These are phyloP conservation scores for Termitomyces sp. DNA, from an alignment of 768 basidiomycete genomes.

Conservation along the genomic window DNA sequence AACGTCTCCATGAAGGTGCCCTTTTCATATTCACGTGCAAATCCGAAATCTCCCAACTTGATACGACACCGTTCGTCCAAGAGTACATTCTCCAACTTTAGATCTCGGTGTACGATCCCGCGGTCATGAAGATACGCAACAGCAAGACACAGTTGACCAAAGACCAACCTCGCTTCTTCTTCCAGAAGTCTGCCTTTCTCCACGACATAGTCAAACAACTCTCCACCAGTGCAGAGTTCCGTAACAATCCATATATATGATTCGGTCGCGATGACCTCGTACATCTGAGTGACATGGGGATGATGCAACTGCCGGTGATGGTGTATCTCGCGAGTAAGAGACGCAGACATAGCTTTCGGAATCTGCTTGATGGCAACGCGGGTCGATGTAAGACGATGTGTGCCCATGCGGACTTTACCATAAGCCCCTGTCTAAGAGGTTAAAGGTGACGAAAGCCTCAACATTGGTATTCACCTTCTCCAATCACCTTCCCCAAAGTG, in stretches of 20 bases:
- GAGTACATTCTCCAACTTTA: conserved; percentile 94
- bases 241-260: conserved; percentile 94
- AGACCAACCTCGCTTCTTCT: conserved; percentile 79
- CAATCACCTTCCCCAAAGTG: conserved; percentile 89
- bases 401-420: conserved; percentile 92
- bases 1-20: conserved; percentile 84
- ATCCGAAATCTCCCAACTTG: conserved; percentile 94
- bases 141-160: conserved; percentile 93
- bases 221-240: conserved; percentile 94
- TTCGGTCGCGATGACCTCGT: conserved; percentile 97
- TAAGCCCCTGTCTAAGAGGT: conserved; percentile 67
- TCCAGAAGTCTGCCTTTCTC: conserved; percentile 89
- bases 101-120: conserved; percentile 93
- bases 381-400: conserved; percentile 86
- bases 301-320: conserved; percentile 97
- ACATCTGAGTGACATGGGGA: conserved; percentile 91
- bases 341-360: conserved; percentile 86
- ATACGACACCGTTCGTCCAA: conserved; percentile 87
- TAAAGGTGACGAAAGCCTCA: conserved; percentile 9
- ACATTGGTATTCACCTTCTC: conserved; percentile 65
- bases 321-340: conserved; percentile 95
- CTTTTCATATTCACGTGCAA: conserved; percentile 86
- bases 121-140: conserved; percentile 90
- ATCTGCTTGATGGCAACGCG: conserved; percentile 98
- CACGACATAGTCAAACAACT: conserved; percentile 96